Evolutionary conservation across 345 rosid species (phyloP).

Genomic region (Euphorbia peplus): DNA sequence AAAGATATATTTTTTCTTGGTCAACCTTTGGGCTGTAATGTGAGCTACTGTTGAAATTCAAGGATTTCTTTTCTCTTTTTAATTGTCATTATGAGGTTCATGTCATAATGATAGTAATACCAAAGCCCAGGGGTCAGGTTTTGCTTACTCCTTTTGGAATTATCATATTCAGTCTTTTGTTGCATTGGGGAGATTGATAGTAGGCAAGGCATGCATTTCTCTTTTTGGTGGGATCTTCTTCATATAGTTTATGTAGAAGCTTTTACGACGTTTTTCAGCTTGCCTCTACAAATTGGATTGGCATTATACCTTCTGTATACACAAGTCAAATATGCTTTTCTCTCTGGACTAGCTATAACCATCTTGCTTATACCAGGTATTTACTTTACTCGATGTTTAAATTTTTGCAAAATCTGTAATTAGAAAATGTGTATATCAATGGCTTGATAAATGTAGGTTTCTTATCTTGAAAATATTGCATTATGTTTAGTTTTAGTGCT

Average conservation of each 20-base stretch:
- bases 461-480: neutral
- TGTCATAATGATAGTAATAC: no score
- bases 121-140: no score
- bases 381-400: conserved; percentile 9
- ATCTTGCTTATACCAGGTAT: conserved; percentile 80
- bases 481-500: neutral
- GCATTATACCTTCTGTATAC: conserved; percentile 81
- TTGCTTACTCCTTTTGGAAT: neutral
- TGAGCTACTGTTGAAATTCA: no score
- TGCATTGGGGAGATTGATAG: neutral
- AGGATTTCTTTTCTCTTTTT: no score
- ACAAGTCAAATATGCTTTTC: conserved; percentile 88
- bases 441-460: neutral
- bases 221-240: neutral
- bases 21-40: no score
- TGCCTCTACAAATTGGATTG: conserved; percentile 90
- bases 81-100: no score
- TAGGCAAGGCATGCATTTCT: neutral
- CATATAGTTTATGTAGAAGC: neutral
- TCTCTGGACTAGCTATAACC: conserved; percentile 76
- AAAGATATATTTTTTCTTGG: no score
- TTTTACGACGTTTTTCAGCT: conserved; percentile 47
- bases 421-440: neutral
- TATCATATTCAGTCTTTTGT: neutral
- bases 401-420: conserved; percentile 1